Base-by-base conservation (phyloP, 768 basidiomycete species). In the Hypholoma fasciculare region DNA sequence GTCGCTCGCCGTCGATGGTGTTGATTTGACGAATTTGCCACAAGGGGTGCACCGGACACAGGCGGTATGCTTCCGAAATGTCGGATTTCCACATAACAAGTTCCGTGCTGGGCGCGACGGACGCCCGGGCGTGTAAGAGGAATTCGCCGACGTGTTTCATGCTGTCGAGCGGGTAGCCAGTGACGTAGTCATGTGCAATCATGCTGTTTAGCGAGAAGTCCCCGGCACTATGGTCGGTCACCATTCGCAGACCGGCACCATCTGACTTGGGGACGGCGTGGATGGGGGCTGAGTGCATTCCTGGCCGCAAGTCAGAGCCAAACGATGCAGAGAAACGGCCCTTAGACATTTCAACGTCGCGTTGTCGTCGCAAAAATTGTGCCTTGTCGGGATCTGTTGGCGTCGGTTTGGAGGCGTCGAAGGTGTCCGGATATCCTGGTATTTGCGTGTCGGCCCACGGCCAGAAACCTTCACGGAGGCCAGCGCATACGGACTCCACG, bases 381-480 rank as follows among this genome's bases (percentile, higher is more conserved):
- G 26, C 26, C 4, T 40, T 39, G 4, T 26, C 16, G 9, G 36
- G 37, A 7, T 40, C 52, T 1, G 46, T 1, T 26, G 26, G 38
- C 5, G 38, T 38, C 8, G 16, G 19, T 13, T 40, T 5, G 17
- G 69, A 68, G 40, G 57, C 65, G 44, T 76, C 72, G 20, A 60
- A 60, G 0, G 63, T 69, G 7, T 38, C 49, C 16, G 71, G 74
- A 27, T 65, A 67, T 4, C 20, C 57, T 1, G 46, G 52, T 19
- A 60, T 23, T 40, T 47, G 49, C 5, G 72, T 72, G 14, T 73
- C 58, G 0, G 74, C 74, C 54, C 58, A 76, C 0, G 80, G 81
- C 80, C 79, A 82, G 61, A 81, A 81, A 1, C 81, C 80, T 1
- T 75, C 61, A 0, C 63, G 56, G 0, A 82, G 64, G 0, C 68